These are phyloP conservation scores for Torulaspora pretoriensis DNA, from an alignment of 1,139 yeast species.

Conservation along the genomic window DNA sequence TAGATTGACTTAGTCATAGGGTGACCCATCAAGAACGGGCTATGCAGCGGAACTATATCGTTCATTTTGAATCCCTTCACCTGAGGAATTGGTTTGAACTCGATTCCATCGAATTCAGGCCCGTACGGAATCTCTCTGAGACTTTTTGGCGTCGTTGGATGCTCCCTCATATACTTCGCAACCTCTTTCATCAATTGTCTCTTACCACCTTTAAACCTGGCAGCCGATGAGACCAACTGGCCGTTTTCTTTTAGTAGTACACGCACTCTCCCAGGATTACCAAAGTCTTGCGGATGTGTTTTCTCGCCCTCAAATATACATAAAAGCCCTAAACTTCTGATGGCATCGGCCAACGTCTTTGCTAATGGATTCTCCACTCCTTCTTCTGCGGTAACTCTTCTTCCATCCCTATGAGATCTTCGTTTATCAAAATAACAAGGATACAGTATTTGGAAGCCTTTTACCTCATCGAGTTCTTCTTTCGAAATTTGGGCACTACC, in stretches of 20 bases:
- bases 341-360: conserved; percentile 66
- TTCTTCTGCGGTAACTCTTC: conserved; percentile 61
- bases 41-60: conserved; percentile 78
- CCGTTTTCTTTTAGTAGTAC: conserved; percentile 57
- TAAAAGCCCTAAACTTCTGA: conserved; percentile 39
- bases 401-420: conserved; percentile 74
- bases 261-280: conserved; percentile 92
- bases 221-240: conserved; percentile 33
- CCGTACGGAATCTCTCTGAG: conserved; percentile 58
- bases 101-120: conserved; percentile 44
- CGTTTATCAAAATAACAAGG: conserved; percentile 88
- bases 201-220: conserved; percentile 49
- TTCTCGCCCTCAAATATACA: conserved; percentile 69
- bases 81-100: conserved; percentile 61
- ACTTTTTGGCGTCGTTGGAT: conserved; percentile 68
- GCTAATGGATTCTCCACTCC: conserved; percentile 90
- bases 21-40: conserved; percentile 73
- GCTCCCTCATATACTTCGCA: conserved; percentile 55
- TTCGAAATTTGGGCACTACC: conserved; percentile 31
- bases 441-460: conserved; percentile 67
- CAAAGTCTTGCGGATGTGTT: conserved; percentile 94
- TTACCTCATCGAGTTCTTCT: conserved; percentile 49
- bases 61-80: conserved; percentile 86
- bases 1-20: conserved; percentile 76
- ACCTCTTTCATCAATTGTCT: conserved; percentile 61